phyloP scores from a whole-genome alignment of 2,329 filamentous ascomycete genomes.

The Pseudophaeomoniella oleicola region DNA sequence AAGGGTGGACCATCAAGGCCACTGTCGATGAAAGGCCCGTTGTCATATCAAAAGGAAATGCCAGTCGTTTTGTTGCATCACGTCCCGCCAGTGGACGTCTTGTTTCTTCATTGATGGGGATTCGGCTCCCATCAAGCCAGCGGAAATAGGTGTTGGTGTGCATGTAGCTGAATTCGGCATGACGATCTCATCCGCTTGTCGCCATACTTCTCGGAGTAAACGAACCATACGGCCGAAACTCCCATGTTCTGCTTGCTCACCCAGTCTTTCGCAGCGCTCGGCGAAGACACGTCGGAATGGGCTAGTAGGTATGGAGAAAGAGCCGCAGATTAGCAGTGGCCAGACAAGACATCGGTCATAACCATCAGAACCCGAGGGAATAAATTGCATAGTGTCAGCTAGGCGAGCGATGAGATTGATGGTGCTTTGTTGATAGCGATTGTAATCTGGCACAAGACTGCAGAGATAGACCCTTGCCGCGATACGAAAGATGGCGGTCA shows the following conservation, averaged over 20 bases:
- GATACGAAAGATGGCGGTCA: constrained; percentile 79
- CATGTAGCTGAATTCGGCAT: constrained; percentile 15
- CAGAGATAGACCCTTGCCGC: constrained; percentile 95
- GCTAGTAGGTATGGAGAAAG: constrained; percentile 57
- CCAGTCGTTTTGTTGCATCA: constrained; percentile 85
- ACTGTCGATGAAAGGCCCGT: constrained; percentile 1
- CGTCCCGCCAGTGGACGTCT: constrained; percentile 84
- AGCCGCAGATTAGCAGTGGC: constrained; percentile 81
- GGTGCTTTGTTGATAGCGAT: constrained; percentile 58
- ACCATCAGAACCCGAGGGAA: constrained; percentile 66
- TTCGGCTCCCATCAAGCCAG: constrained; percentile 11
- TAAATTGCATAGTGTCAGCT: constrained; percentile 59
- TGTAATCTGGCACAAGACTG: constrained; percentile 80
- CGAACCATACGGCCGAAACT: constrained; percentile 72
- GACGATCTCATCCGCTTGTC: constrained; percentile 48
- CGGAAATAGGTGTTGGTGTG: constrained; percentile 13
- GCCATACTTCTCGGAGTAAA: constrained; percentile 73
- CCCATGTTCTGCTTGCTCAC: constrained; percentile 63
- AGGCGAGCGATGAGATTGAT: constrained; percentile 66
- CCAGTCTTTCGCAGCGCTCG: constrained; percentile 59
- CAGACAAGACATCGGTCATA: constrained; percentile 86
- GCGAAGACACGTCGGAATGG: constrained; percentile 65
- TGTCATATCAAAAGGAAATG: constrained; percentile 76
- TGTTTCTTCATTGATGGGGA: constrained; percentile 24
- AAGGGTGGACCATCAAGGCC: background rate